Evolutionary conservation across 257 asterid species (phyloP), one percentile per base, ranked within the genome.

Genomic region (Forsythia suspensa): DNA sequence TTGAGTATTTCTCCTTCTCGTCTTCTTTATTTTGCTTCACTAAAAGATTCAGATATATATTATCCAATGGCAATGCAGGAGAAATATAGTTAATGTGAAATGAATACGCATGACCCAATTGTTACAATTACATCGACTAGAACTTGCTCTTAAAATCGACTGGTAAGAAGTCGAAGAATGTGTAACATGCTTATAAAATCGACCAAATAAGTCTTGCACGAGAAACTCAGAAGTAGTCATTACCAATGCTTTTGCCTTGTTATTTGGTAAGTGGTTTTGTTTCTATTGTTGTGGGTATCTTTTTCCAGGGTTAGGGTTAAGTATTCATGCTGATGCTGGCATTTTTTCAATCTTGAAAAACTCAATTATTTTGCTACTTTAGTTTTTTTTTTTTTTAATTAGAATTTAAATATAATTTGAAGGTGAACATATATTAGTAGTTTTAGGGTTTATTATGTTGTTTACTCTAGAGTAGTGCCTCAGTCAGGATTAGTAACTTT

Each of bases 301-400:
- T 40, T 29, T 73, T 73, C 55, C 10, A 52, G 77, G 79, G 59
- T 79, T 84, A 83, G 82, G 86, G 86, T 83, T 83, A 80, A 29
- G 87, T 84, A 84, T 84, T 84, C 80, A 76, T 61, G 67, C 13
- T 52, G 63, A 59, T 73, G 80, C 82, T 72, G 74, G n/a, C 55
- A 12, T 11, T 77, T 78, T 38, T 21, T 18, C 42, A 59, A 36
- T 70, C 59, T 72, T 36, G 84, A 73, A 65, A 79, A 75, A 44
- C 71, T 61, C 72, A 79, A 74, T 51, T 48, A 4, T 34, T 48
- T 20, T 6, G 11, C n/a, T 69, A 36, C 13, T 43, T 46, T 11
- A 12, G 18, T 0, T 12, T 34, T 11, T 13, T 24, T 24, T 24
- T 24, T 0, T 24, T 48, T 36, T 72, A 59, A 57, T 20, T 70